phyloP scores from a whole-genome alignment of 1,139 yeast species.

The Protomyces arabidopsidicola region DNA sequence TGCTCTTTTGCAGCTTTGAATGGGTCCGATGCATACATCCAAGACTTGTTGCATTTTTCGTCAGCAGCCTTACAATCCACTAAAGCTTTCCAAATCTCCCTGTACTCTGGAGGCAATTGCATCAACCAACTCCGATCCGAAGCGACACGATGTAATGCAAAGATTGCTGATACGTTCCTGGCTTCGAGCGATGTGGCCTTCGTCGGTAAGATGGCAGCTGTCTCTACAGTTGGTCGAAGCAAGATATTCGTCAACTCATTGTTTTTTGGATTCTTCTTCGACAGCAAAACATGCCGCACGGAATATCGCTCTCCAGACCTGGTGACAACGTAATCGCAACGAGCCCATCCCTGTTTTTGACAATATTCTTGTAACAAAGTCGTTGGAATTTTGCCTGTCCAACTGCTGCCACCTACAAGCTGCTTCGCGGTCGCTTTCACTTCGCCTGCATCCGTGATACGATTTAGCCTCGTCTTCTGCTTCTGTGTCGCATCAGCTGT shows the following conservation, averaged over 20 bases:
- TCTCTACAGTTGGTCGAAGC: constrained; percentile 55
- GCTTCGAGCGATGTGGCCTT: constrained; percentile 84
- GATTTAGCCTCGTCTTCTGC: too few species aligned
- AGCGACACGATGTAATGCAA: constrained; percentile 71
- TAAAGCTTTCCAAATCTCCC: constrained; percentile 68
- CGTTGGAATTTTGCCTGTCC: constrained; percentile 95
- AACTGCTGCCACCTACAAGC: constrained; percentile 59
- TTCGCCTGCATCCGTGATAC: too few species aligned
- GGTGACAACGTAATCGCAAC: constrained; percentile 67
- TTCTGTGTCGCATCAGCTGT: too few species aligned
- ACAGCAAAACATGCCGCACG: constrained; percentile 53
- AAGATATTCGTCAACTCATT: constrained; percentile 57
- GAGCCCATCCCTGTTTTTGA: constrained; percentile 85
- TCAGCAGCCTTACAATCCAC: constrained; percentile 54
- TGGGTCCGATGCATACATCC: constrained; percentile 59
- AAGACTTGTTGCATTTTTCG: constrained; percentile 46
- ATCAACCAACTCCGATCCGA: constrained; percentile 56
- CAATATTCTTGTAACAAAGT: constrained; percentile 81
- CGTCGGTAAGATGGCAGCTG: constrained; percentile 47
- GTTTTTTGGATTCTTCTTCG: constrained; percentile 77
- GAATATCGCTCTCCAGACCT: constrained; percentile 50
- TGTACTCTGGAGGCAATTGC: constrained; percentile 76
- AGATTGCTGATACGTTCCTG: constrained; percentile 83
- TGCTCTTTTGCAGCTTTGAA: constrained; percentile 56
- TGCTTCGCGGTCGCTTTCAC: constrained; percentile 38